These are phyloP conservation scores for Penicillium egyptiacum DNA, from an alignment of 495 filamentous ascomycete species.

Conservation along the genomic window DNA sequence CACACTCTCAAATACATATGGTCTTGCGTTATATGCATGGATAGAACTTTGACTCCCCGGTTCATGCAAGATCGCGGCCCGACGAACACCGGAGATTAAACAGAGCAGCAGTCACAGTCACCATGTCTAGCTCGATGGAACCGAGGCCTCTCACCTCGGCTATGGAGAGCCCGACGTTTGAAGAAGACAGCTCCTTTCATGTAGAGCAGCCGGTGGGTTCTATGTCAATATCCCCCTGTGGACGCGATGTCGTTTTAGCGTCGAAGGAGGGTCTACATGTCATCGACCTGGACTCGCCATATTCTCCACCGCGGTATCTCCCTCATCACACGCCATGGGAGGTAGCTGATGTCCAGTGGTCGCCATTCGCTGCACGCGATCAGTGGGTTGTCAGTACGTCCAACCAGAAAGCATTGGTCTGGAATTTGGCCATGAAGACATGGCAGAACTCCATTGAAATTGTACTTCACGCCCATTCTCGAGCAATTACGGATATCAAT, in stretches of 20 bases:
- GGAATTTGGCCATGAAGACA: slow-evolving; percentile 80
- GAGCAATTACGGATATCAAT: slow-evolving; percentile 96
- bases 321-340: slow-evolving; percentile 89
- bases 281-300: slow-evolving; percentile 90
- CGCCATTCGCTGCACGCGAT: slow-evolving; percentile 82
- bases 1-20: not conserved
- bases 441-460: slow-evolving; percentile 79
- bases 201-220: slow-evolving; percentile 75
- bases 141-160: slow-evolving; percentile 58
- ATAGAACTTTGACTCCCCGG: slow-evolving; percentile 7
- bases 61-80: slow-evolving; percentile 13
- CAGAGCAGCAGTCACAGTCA: slow-evolving; percentile 20
- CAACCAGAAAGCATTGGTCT: slow-evolving; percentile 92
- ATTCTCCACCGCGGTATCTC: slow-evolving; percentile 82
- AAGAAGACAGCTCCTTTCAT: slow-evolving; percentile 77
- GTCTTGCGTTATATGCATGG: slow-evolving; percentile 1
- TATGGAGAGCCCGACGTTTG: slow-evolving; percentile 84
- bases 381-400: slow-evolving; percentile 93
- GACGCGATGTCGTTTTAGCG: slow-evolving; percentile 87
- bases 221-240: slow-evolving; percentile 88
- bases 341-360: slow-evolving; percentile 98
- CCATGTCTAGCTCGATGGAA: slow-evolving; percentile 44
- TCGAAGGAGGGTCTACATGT: slow-evolving; percentile 85
- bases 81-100: slow-evolving; percentile 16
- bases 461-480: slow-evolving; percentile 83